Percentiles rank a stretch among this genome's conserved stretches.
Evolutionary conservation across 2,329 filamentous ascomycete species (phyloP).

Genomic region (Ascochyta koolunga): DNA sequence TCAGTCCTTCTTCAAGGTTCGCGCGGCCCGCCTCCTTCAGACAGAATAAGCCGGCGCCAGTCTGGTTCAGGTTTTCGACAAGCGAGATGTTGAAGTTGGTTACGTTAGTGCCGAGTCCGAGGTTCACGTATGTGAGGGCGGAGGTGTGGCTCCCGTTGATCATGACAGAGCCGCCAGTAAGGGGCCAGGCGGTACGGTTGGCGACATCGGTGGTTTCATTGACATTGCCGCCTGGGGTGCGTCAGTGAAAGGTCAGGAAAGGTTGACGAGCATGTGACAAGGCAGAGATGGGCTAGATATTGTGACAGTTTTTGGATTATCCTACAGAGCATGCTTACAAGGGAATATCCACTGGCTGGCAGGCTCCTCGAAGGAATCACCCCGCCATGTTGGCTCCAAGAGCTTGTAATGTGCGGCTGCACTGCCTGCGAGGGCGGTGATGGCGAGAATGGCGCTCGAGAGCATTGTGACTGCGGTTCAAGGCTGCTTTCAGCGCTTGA

Average conservation of each 20-base stretch:
- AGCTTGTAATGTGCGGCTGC: slow-evolving; percentile 53
- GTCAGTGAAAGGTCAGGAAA: background rate
- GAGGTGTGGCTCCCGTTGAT: slow-evolving; percentile 51
- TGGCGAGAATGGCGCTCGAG: slow-evolving; percentile 23
- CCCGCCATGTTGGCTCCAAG: slow-evolving; percentile 51
- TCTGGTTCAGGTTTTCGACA: slow-evolving; percentile 55
- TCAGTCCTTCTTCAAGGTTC: slow-evolving; percentile 33
- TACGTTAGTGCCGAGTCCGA: slow-evolving; percentile 51
- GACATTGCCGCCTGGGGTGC: slow-evolving; percentile 47
- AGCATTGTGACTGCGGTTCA: slow-evolving; percentile 26
- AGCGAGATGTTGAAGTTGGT: slow-evolving; percentile 55
- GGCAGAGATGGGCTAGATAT: too few species aligned
- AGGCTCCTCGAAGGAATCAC: slow-evolving; percentile 46
- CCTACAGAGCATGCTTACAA: slow-evolving; percentile 39
- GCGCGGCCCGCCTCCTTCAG: slow-evolving; percentile 45
- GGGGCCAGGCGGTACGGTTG: slow-evolving; percentile 56
- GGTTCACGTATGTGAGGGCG: slow-evolving; percentile 56
- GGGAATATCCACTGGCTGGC: slow-evolving; percentile 51
- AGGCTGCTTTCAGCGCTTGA: background rate
- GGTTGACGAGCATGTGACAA: background rate
- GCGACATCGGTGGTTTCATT: slow-evolving; percentile 43
- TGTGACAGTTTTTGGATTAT: too few species aligned
- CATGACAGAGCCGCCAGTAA: slow-evolving; percentile 51
- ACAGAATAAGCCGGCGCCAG: slow-evolving; percentile 56
- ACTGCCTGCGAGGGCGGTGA: slow-evolving; percentile 36